phyloP scores from a whole-genome alignment of 2,329 filamentous ascomycete species.

The Leptographium galeiforme region DNA sequence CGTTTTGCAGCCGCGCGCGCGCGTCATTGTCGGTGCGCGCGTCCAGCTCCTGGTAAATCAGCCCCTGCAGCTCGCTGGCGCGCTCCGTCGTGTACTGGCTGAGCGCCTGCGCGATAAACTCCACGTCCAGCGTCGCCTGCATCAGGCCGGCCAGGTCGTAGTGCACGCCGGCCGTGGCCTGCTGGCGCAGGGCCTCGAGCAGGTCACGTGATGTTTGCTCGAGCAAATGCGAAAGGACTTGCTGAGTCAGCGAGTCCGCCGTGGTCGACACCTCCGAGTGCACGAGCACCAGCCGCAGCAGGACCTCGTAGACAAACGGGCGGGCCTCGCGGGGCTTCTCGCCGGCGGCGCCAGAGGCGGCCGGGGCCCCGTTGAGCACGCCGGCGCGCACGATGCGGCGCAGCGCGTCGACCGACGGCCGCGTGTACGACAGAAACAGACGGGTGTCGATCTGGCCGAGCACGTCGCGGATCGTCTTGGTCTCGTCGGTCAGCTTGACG shows the following conservation, averaged over 20 bases:
- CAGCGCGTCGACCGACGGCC: constrained; percentile 57
- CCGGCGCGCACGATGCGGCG: constrained; percentile 59
- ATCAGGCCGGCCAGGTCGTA: constrained; percentile 77
- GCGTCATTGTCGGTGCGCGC: constrained; percentile 79
- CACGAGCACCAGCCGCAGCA: constrained; percentile 76
- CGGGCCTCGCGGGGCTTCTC: constrained; percentile 56
- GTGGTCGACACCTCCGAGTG: constrained; percentile 83
- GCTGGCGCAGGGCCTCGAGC: constrained; percentile 63
- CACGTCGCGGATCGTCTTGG: constrained; percentile 81
- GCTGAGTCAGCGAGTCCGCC: constrained; percentile 58
- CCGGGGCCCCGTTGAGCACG: constrained; percentile 31
- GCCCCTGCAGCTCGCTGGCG: constrained; percentile 67
- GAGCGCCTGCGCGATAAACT: constrained; percentile 91
- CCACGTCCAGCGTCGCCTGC: constrained; percentile 94
- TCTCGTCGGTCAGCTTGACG: constrained; percentile 86
- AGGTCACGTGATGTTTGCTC: constrained; percentile 69
- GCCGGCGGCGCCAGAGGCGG: constrained; percentile 34
- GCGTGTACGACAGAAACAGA: constrained; percentile 85
- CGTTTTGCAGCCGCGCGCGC: constrained; percentile 63
- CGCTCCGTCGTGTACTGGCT: constrained; percentile 77
- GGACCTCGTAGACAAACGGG: constrained; percentile 78
- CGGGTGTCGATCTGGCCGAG: constrained; percentile 80
- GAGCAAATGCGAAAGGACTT: constrained; percentile 76
- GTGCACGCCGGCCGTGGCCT: constrained; percentile 23
- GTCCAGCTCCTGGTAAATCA: constrained; percentile 82